These are phyloP conservation scores for Narthecium ossifragum DNA, from an alignment of 106 monocot genomes.

Conservation along the genomic window DNA sequence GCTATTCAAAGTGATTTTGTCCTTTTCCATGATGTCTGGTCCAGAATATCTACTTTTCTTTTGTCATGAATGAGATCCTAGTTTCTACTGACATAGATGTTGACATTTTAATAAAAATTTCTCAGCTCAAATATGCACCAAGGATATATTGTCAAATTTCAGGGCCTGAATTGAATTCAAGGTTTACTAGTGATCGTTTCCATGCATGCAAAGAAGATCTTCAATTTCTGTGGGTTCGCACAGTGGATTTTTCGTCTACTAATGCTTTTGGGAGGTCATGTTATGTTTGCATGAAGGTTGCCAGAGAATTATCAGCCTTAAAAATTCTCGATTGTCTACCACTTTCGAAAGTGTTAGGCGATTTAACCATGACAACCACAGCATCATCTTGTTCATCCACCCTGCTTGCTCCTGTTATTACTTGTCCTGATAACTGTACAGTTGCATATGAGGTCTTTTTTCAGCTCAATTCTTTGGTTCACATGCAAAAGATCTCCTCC, in stretches of 20 bases:
- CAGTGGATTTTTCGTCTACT: slow-evolving; percentile 60
- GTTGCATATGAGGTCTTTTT: slow-evolving; percentile 74
- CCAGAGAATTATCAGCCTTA: slow-evolving; percentile 20
- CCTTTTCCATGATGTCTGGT: too few relatives aligned
- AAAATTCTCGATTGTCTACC: slow-evolving; percentile 49
- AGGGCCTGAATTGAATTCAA: slow-evolving; percentile 29
- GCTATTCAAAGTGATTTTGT: too few relatives aligned
- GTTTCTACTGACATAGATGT: too few relatives aligned
- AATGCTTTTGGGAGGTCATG: slow-evolving; percentile 57
- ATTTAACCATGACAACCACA: slow-evolving; percentile 26
- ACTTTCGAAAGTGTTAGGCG: slow-evolving; percentile 38
- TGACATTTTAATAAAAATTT: too few relatives aligned
- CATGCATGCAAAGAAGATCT: slow-evolving; percentile 55
- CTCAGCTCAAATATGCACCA: slow-evolving; percentile 81
- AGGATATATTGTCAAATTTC: slow-evolving; percentile 46
- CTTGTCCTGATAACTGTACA: slow-evolving; percentile 15
- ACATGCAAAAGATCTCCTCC: slow-evolving; percentile 63
- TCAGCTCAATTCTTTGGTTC: slow-evolving; percentile 87
- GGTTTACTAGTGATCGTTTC: slow-evolving; percentile 39
- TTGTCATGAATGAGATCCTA: too few relatives aligned
- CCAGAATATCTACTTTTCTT: too few relatives aligned
- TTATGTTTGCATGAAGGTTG: slow-evolving; percentile 49
- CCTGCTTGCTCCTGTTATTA: slow-evolving; percentile 56
- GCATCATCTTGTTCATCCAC: slow-evolving; percentile 16
- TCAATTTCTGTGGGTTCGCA: slow-evolving; percentile 65